phyloP scores from a whole-genome alignment of 192 early-diverging fungal species.

The Umbelopsis ramanniana region DNA sequence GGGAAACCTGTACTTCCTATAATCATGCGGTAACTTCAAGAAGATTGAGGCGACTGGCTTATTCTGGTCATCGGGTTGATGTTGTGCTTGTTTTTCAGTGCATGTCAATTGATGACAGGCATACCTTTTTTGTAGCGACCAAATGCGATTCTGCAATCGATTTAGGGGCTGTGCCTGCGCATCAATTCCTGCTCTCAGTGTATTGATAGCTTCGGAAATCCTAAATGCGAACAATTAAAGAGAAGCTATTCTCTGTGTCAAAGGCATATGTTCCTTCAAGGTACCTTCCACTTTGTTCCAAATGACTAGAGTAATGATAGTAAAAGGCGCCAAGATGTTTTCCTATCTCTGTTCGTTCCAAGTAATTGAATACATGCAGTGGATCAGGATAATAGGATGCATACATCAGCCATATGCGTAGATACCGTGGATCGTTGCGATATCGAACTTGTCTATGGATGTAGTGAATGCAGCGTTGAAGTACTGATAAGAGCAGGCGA shows the following conservation, averaged over 20 bases:
- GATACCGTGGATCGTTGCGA: constrained; percentile 18
- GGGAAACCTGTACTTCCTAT: background rate
- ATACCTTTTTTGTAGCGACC: background rate
- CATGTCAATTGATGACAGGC: background rate
- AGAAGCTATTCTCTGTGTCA: too few species aligned
- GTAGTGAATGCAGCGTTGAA: background rate
- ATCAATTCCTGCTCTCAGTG: background rate
- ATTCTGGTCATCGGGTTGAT: too few species aligned
- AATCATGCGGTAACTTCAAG: background rate
- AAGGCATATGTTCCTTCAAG: background rate
- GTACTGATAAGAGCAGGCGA: background rate
- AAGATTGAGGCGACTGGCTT: background rate
- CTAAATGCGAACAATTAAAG: background rate
- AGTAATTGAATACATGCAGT: constrained; percentile 7
- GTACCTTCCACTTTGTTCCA: constrained; percentile 9
- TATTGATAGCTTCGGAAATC: background rate
- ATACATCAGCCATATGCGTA: constrained; percentile 25
- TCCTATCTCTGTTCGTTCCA: constrained; percentile 9
- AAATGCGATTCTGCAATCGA: background rate
- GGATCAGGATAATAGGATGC: constrained; percentile 8
- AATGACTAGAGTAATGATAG: background rate
- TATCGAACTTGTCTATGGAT: constrained; percentile 1
- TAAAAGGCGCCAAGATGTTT: background rate
- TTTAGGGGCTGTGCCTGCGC: background rate
- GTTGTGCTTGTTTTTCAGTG: too few species aligned